Percentiles rank a stretch among this genome's conserved stretches.
Evolutionary conservation across 805 yeast genomes (phyloP).

Genomic region (Sugiyamaella lignohabitans): DNA sequence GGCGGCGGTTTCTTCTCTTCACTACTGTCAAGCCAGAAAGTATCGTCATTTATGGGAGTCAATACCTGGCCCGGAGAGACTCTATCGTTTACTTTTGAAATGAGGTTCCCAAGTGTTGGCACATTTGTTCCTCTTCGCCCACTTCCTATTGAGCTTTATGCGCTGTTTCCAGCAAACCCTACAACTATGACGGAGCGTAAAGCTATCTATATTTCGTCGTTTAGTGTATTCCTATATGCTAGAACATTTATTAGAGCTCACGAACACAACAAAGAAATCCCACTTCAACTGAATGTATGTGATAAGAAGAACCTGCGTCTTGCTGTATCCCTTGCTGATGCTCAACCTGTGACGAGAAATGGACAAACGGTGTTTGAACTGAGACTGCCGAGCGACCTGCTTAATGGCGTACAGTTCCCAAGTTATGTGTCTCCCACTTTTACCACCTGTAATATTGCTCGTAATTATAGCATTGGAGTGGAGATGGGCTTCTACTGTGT

Average conservation of each 20-base stretch:
- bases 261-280: constrained; percentile 16
- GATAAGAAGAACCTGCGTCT: constrained; percentile 20
- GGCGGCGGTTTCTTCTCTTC: constrained; percentile 8
- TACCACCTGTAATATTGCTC: constrained; percentile 47
- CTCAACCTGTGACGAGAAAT: constrained; percentile 5
- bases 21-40: constrained; percentile 8
- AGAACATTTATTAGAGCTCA: constrained; percentile 29
- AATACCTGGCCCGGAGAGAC: constrained; percentile 13
- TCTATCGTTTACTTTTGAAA: constrained; percentile 37
- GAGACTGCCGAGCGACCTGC: constrained; percentile 22
- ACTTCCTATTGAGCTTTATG: constrained; percentile 21
- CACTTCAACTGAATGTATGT: constrained; percentile 20
- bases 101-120: constrained; percentile 44
- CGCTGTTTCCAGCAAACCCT: constrained; percentile 17
- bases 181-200: constrained; percentile 4
- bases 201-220: constrained; percentile 36
- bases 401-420: constrained; percentile 40
- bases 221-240: constrained; percentile 32
- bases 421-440: constrained; percentile 48
- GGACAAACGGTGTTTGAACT: constrained; percentile 16
- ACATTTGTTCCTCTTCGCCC: constrained; percentile 40
- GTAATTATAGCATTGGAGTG: constrained; percentile 38
- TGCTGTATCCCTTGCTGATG: constrained; percentile 11
- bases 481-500: constrained; percentile 27
- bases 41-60: constrained; percentile 12